Base-by-base conservation (phyloP, 352 stramenopile species). In the Phytophthora multivora region DNA sequence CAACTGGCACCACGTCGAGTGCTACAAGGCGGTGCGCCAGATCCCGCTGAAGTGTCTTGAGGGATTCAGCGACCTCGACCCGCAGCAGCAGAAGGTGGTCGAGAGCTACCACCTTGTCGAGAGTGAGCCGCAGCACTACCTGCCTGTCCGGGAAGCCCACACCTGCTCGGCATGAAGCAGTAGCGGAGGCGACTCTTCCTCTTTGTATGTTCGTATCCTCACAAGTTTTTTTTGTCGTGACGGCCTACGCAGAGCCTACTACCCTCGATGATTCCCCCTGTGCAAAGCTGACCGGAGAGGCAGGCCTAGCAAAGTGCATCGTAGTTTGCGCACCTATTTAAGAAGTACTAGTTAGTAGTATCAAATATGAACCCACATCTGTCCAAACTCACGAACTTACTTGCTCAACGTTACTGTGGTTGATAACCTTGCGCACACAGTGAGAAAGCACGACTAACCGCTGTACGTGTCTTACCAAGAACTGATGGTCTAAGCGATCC, bases 1-100 rank as follows among this genome's bases (percentile, higher is more conserved):
- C 62, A 91, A 93, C 66, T 93, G 83, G 83, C 81, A 93, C 66
- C 83, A 93, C 63, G 68, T 93, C 56, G 80, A 91, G 67, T 93
- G 83, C 71, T 93, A 90, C 63, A 74, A 78, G 56, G 65, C 75
- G 38, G 77, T 89, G 43, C 38, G 66, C 33, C 59, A 74, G 46
- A 89, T 93, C 36, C 78, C 79, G 33, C 61, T 91, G n/a, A 38
- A 69, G 25, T 83, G 77, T 49, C 71, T 93, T 30, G 83, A 93
- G 57, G 83, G 83, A 16, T 93, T 88, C 57, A 58, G 46, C n/a
- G 82, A 93, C 23, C 75, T 93, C 19, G 63, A 84, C 45, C 47
- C 71, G 11, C 30, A 71, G 43, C 72, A 89, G 47, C 80, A 89
- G 57, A 63, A 89, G 60, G 55, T 88, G 30, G 77, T 92, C 50